Evolutionary conservation across 192 early-diverging fungal genomes (phyloP), one percentile per base, ranked within the genome.

Genomic region (Backusella parvicylindrica): DNA sequence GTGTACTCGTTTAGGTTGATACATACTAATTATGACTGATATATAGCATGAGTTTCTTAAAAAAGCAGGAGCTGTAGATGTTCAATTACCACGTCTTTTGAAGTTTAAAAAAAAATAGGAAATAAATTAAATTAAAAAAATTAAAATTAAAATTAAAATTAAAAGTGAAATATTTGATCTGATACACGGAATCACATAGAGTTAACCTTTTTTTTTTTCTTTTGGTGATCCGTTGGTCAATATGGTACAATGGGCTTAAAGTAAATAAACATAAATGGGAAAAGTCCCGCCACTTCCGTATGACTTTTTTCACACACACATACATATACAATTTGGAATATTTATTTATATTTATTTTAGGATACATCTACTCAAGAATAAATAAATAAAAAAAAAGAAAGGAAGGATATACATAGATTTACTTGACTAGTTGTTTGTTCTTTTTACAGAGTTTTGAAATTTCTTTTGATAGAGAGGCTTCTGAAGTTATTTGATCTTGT

Each of bases 21-120:
- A 18, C 26, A 41, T 4, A 26, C 6, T 12, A 21, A 32, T 8
- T 26, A 23, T 26, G 18, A 35, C 41, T 49, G 53, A 60, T 7
- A 63, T 18, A 16, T 74, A 93, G 88, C 96, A 97, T 71, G 89
- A 89, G 36, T 95, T 94, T 82, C 70, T 95, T 75, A 74, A 76
- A 49, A 86, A 85, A 56, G 82, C 92, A 1, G 90, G 87, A 36
- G 87, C 89, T 4, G 41, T 73, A 2, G 71, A 73, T 70, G 40
- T 70, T 63, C 16, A 28, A 12, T 28, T 78, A 13, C 70, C 77
- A 23, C 23, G 41, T 16, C 41, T 78, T 30, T 73, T 78, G 35
- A 47, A 69, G 36, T 78, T 78, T 43, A 78, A 69, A 66, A 63
- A 47, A 66, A 71, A 56, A 30, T 71, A 40, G n/a, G 43, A 47